Conservation (phyloP, 1,284 basidiomycete species). For the Cystobasidium pallidum region DNA sequence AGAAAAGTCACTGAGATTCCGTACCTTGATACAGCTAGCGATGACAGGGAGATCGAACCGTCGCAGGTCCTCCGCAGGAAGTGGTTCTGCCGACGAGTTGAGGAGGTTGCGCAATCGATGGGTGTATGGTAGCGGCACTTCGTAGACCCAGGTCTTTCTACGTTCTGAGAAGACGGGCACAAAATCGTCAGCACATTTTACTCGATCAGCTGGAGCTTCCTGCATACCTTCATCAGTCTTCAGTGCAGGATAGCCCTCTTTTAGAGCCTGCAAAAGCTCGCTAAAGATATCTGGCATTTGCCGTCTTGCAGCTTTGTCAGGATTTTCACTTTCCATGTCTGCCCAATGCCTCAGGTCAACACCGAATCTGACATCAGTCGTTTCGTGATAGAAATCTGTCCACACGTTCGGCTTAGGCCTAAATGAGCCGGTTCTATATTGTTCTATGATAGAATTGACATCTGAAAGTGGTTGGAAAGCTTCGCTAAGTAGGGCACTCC, state of each 20-base stretch:
- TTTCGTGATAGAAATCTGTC: conserved; percentile 44
- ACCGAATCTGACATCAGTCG: conserved; percentile 40
- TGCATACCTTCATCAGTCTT: conserved; percentile 35
- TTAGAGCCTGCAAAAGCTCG: conserved; percentile 8
- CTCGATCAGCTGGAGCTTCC: not conserved
- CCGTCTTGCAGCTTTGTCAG: not conserved
- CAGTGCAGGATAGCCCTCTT: conserved; percentile 37
- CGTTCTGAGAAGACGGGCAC: conserved; percentile 17
- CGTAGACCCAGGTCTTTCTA: conserved; percentile 45
- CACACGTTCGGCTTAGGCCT: conserved; percentile 48
- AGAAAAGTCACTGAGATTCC: not conserved
- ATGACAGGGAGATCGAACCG: conserved; percentile 49
- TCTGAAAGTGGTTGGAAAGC: conserved; percentile 47
- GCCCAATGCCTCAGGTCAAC: conserved; percentile 40
- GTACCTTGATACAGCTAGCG: conserved; percentile 48
- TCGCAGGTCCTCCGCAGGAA: conserved; percentile 19
- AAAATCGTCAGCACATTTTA: not conserved
- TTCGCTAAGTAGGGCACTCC: conserved; percentile 27
- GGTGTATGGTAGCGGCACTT: conserved; percentile 40
- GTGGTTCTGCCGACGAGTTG: conserved; percentile 19
- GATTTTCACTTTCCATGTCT: conserved; percentile 28
- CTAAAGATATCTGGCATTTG: conserved; percentile 28
- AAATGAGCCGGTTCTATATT: conserved; percentile 49
- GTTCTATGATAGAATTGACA: conserved; percentile 49
- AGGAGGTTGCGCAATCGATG: conserved; percentile 37